Conservation (phyloP, 176 grass and related monocot species). For the Musa beccarii region DNA sequence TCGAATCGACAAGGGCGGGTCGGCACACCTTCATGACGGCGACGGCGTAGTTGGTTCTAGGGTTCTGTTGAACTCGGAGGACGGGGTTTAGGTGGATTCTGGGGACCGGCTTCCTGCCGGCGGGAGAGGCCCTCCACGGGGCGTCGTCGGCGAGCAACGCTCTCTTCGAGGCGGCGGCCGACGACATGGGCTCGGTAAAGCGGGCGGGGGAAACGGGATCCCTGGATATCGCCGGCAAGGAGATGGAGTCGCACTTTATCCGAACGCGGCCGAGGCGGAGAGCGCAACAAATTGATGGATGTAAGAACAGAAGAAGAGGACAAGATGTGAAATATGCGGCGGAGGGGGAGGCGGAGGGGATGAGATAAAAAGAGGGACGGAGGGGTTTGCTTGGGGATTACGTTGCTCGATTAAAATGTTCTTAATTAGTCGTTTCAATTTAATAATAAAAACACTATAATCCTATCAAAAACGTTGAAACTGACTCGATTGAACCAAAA, state of each 20-base stretch:
- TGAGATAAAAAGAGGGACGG: no score
- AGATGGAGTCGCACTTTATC: not conserved
- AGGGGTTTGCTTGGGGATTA: no score
- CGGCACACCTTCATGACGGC: slow-evolving; percentile 77
- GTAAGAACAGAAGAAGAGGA: not conserved
- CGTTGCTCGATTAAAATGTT: no score
- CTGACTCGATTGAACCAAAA: no score
- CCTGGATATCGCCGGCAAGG: no score
- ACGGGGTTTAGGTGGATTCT: slow-evolving; percentile 71
- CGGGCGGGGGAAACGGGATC: not conserved
- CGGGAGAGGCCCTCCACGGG: slow-evolving; percentile 59
- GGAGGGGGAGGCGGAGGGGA: not conserved
- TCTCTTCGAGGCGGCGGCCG: slow-evolving; percentile 35
- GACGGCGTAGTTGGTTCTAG: slow-evolving; percentile 59
- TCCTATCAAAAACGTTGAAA: no score
- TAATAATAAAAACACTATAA: no score
- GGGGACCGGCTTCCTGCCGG: slow-evolving; percentile 41
- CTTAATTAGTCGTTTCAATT: no score
- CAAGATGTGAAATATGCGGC: not conserved
- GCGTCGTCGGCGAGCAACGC: slow-evolving; percentile 79
- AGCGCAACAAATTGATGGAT: not conserved
- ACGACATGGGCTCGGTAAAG: not conserved
- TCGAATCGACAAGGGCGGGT: not conserved
- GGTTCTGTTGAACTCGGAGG: slow-evolving; percentile 54
- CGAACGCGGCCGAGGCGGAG: not conserved